phyloP scores from a whole-genome alignment of 768 basidiomycete genomes.

The Tricholoma flavovirens region DNA sequence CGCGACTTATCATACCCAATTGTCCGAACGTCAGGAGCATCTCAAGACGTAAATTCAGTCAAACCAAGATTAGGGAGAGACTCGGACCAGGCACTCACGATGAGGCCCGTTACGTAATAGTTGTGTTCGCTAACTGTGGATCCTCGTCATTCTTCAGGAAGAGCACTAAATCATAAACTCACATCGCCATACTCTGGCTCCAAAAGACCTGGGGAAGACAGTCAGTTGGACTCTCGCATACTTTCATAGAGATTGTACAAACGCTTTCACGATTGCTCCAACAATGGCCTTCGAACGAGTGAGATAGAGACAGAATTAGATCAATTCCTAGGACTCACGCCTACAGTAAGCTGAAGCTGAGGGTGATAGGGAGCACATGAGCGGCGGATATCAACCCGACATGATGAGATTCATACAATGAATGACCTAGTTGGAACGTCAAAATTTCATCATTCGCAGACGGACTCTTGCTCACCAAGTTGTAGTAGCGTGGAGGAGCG shows the following conservation, averaged over 20 bases:
- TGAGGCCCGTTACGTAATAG: slow-evolving; percentile 41
- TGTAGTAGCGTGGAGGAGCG: slow-evolving; percentile 31
- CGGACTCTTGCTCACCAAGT: slow-evolving; percentile 37
- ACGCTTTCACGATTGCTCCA: slow-evolving; percentile 52
- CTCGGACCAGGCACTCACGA: slow-evolving; percentile 36
- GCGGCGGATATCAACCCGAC: neutral
- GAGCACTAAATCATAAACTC: slow-evolving; percentile 11
- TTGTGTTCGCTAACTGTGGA: slow-evolving; percentile 53
- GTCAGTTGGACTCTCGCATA: slow-evolving; percentile 1
- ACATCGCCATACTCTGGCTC: slow-evolving; percentile 64
- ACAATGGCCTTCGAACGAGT: slow-evolving; percentile 38
- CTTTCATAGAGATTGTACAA: slow-evolving; percentile 7
- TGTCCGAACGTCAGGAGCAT: slow-evolving; percentile 43
- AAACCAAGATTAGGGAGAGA: neutral
- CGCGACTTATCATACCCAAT: slow-evolving; percentile 31
- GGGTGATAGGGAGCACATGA: neutral
- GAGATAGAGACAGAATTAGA: neutral
- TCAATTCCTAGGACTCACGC: slow-evolving; percentile 26
- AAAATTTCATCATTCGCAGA: neutral
- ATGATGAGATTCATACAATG: slow-evolving; percentile 32
- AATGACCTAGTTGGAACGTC: slow-evolving; percentile 38
- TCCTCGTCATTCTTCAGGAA: neutral
- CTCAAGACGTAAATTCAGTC: slow-evolving; percentile 24
- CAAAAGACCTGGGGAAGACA: slow-evolving; percentile 42
- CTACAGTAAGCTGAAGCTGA: slow-evolving; percentile 43